Base-by-base conservation (phyloP, 2,329 filamentous ascomycete genomes). In the Neonectria magnoliae region DNA sequence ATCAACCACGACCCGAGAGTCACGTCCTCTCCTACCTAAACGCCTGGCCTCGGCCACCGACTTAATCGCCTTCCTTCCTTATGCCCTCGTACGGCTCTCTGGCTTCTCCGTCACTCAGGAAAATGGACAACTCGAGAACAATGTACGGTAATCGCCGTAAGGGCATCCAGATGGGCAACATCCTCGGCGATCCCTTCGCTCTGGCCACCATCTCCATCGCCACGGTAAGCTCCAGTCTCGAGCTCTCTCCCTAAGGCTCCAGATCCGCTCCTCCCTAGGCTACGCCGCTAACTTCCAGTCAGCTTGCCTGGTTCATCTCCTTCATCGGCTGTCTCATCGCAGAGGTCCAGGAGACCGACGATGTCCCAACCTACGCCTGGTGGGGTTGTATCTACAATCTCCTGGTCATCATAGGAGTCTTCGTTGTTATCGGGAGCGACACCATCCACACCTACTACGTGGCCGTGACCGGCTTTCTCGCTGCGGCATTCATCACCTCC, bases 261-360 rank as follows among this genome's bases (percentile, higher is more conserved):
- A 44, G 33, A 45, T 52, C 57, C 42, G 16, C 27, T 42, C 29
- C 47, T 18, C 16, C 14, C 47, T 22, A 36, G 18, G 25, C 16
- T 14, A n/a, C 29, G 55, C 56, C 48, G 63, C 71, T 75, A 73
- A 75, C 70, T 45, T 25, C 13, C 44, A 59, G 67, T 6, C 78
- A 98, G 95, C 90, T 97, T 69, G 95, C 94, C 64, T 99, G 96
- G 96, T 80, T 97, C 71, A 97, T 99, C 75, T 89, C 93, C 50
- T 97, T 98, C 79, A 87, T 98, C 75, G 87, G 90, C 68, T 95
- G 93, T 65, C 90, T 97, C 76, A 89, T 98, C 72, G 90, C 91
- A 44, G 84, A 87, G 62, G 76, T 87, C 45, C 80, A 86, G 63
- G 74, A 76, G 57, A 75, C 81, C 80, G 56, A 81, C 80, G 58